Evolutionary conservation across 2,329 filamentous ascomycete species (phyloP), one percentile per base, ranked within the genome.

Genomic region (Monosporascus sp.): DNA sequence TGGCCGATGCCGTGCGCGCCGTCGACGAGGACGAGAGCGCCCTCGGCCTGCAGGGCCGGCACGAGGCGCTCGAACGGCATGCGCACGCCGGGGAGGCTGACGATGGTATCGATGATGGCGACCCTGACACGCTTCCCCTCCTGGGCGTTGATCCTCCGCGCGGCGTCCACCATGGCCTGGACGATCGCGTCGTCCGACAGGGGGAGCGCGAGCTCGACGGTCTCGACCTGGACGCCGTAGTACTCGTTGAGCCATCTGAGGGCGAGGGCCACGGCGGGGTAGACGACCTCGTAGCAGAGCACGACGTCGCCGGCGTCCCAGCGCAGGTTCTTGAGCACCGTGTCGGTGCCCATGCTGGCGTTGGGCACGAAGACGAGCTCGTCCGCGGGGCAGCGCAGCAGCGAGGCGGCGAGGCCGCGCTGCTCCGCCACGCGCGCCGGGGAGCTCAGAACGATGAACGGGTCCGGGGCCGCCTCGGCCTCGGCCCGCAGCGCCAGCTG

Each of bases 1-100:
- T 87, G 82, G 0, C 86, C 86, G 20, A 87, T 71, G 0, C 80
- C 79, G 65, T 89, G 86, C 0, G 86, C 86, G 1, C 74, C 86
- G 60, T 89, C 86, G 37, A 89, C 72, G 3, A 81, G 68, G 53
- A 81, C 85, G 54, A 88, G 60, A 2, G 88, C 74, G 0, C 76
- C 77, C 40, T 82, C 70, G 47, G 80, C 74, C 26, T 74, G 76
- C 56, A 85, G 86, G 3, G 78, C 72, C 1, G 70, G 65, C 0
- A 78, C 77, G 15, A 89, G 69, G 4, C 66, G 62, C 63, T 88
- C 84, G 64, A 86, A 89, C 0, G 86, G 86, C 53, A 87, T 74
- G 2, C 84, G 72, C 0, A 87, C 73, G 0, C 85, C 86, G 0
- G 86, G 86, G 58, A 82, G 70, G 50, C 81, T 84, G 45, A 82